phyloP scores from a whole-genome alignment of 106 monocot species.

The Apostasia ramifera region DNA sequence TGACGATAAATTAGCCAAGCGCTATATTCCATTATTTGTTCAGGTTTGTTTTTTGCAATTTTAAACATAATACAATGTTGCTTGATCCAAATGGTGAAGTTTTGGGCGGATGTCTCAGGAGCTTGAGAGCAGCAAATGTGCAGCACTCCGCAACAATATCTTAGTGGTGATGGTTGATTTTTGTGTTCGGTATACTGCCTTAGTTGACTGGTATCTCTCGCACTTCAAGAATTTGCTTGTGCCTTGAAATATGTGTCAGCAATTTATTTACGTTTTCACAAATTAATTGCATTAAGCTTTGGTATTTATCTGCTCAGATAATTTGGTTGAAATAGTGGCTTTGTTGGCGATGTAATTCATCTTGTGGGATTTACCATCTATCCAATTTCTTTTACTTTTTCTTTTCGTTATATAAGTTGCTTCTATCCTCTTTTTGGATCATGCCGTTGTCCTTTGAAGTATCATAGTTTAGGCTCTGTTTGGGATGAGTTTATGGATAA shows the following conservation, averaged over 20 bases:
- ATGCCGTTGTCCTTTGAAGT: no score
- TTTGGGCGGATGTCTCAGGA: conserved; percentile 43
- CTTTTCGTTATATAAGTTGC: no score
- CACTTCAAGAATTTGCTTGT: neutral
- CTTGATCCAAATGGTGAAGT: conserved; percentile 1
- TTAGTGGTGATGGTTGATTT: conserved; percentile 92
- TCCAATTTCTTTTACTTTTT: no score
- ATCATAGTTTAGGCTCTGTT: no score
- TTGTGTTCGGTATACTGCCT: conserved; percentile 93
- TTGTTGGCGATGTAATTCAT: no score
- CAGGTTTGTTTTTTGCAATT: conserved; percentile 49
- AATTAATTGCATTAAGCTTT: no score
- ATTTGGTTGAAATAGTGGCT: no score
- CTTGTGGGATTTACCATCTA: no score
- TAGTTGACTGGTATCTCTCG: conserved; percentile 78
- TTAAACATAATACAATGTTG: conserved; percentile 1
- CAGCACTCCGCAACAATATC: conserved; percentile 79
- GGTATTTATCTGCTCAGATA: no score
- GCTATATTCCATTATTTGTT: conserved; percentile 88
- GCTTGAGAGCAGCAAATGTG: conserved; percentile 80
- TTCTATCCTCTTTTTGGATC: no score
- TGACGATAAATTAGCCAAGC: conserved; percentile 81
- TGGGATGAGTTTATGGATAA: no score
- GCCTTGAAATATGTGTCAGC: neutral
- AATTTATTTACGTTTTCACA: no score